Evolutionary conservation across 31 red algal genomes (phyloP).

Genomic region (Bonnemaisonia californica): DNA sequence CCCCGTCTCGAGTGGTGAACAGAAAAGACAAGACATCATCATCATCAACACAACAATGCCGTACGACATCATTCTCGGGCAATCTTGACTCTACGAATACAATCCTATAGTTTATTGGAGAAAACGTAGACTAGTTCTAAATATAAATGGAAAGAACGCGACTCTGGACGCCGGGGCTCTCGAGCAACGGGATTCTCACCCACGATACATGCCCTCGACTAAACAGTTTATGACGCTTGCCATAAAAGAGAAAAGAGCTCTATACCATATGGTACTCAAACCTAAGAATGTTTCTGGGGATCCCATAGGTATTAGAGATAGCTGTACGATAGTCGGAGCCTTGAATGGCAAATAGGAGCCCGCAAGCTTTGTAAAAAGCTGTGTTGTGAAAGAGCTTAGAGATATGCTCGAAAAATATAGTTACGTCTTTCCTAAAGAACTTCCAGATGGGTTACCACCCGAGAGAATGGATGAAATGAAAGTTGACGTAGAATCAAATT

Average conservation of each 20-base stretch:
- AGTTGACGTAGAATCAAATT: not conserved
- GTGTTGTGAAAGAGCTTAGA: not conserved
- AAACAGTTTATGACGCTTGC: not conserved
- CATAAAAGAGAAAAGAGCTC: not conserved
- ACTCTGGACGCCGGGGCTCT: not conserved
- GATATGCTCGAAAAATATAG: not conserved
- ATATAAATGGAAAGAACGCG: too few species aligned
- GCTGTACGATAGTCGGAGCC: not conserved
- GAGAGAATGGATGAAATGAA: not conserved
- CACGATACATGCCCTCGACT: not conserved
- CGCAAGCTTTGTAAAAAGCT: not conserved
- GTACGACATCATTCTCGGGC: too few species aligned
- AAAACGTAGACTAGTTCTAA: too few species aligned
- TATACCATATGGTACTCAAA: not conserved
- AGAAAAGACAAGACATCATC: too few species aligned
- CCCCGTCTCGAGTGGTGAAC: too few species aligned
- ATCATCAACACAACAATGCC: too few species aligned
- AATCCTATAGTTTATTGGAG: too few species aligned
- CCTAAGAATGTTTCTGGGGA: too few species aligned
- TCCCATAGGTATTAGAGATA: not conserved
- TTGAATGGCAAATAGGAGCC: not conserved
- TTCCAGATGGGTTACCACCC: not conserved
- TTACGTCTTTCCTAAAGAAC: not conserved
- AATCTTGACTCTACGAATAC: too few species aligned
- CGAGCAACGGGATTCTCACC: not conserved